Conservation (phyloP, 2,329 filamentous ascomycete species). For the Penicillium sp. region DNA sequence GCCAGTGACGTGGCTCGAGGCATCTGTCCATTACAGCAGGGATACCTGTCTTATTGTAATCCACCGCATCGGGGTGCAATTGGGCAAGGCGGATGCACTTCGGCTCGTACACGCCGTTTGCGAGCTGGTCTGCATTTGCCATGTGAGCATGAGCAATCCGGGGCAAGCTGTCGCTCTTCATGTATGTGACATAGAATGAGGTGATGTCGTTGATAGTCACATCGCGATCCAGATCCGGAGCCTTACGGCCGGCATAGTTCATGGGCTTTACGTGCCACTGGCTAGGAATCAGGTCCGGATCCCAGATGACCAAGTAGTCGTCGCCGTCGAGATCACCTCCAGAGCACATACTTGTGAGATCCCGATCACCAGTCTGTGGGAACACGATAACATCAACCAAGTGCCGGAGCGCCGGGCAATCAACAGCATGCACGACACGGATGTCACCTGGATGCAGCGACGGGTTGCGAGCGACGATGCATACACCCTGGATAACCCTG, state of each 20-base stretch:
- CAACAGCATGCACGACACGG: conserved; percentile 80
- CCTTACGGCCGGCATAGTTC: conserved; percentile 66
- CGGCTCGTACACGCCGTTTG: conserved; percentile 64
- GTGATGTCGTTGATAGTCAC: conserved; percentile 75
- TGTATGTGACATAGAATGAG: conserved; percentile 85
- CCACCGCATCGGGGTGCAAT: conserved; percentile 87
- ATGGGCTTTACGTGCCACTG: conserved; percentile 76
- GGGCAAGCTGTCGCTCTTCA: conserved; percentile 84
- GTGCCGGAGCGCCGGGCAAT: conserved; percentile 71
- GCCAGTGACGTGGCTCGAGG: conserved; percentile 67
- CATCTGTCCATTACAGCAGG: conserved; percentile 67
- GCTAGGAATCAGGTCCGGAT: conserved; percentile 68
- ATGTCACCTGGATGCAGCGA: conserved; percentile 93
- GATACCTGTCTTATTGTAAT: conserved; percentile 88
- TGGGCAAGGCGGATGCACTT: conserved; percentile 75
- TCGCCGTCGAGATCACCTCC: conserved; percentile 95
- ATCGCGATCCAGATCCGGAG: conserved; percentile 58
- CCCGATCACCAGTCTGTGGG: conserved; percentile 77
- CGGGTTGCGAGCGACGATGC: conserved; percentile 86
- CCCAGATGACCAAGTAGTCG: conserved; percentile 95
- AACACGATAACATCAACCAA: conserved; percentile 86
- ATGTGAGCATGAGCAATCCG: conserved; percentile 81
- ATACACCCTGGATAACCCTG: conserved; percentile 71
- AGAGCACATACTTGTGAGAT: conserved; percentile 91
- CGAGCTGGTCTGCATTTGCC: conserved; percentile 68